Base-by-base conservation (phyloP, 139 green algal genomes). In the Chlamydomonas eustigma region DNA sequence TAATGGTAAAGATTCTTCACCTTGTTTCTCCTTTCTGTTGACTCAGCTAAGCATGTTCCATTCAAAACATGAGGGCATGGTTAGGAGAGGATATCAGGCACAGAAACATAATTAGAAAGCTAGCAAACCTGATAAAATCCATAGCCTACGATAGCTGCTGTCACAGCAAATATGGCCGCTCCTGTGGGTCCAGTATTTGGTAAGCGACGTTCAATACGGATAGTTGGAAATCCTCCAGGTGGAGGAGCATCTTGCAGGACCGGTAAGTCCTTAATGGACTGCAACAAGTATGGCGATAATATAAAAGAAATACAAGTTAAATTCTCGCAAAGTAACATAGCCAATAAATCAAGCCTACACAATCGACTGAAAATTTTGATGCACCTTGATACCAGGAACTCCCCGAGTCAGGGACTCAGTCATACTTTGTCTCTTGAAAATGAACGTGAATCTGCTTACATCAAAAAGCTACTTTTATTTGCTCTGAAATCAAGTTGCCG, bases 251-350 rank as follows among this genome's bases (percentile, higher is more conserved):
- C 94, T 80, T 98, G 92, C 3, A 92, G 68, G 2, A 95, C 80
- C 1, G 92, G 89, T 85, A 98, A 82, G 81, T 97, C 94, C 85
- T 95, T 95, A 5, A 96, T 90, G 75, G 88, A 94, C 89, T 96
- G 85, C 80, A 82, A 50, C 1, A 35, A 36, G 32, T 44, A 4
- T 35, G 8, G 35, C 28, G 33, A 1, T 4, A 3, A 64, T 0
- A 33, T 18, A 25, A 4, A 50, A 83, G 4, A 31, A 8, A 31
- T n/a, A 25, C 4, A 4, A 5, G 12, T 22, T 2, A 64, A 63
- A 50, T 44, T 3, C 3, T 50, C 22, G 50, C 28, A 38, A 6
- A 37, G 58, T n/a, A 37, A 5, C 32, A 72, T 70, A 30, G 4
- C 1, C 51, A 2, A 72, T 32, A 32, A 18, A 3, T 1, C 2